These are phyloP conservation scores for Tetrahymena borealis DNA, from an alignment of 73 alveolate genomes.

Conservation along the genomic window DNA sequence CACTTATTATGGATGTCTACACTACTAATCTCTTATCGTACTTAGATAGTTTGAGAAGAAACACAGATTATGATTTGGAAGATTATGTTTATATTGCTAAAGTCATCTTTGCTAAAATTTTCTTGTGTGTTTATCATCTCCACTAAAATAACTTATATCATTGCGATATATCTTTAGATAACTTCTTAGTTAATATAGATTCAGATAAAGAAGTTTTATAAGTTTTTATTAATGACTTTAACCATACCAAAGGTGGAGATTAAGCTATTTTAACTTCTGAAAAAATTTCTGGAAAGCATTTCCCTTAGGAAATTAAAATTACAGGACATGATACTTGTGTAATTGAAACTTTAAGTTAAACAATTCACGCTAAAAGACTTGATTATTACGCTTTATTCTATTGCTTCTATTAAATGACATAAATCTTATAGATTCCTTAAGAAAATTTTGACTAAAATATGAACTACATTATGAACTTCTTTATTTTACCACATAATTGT, in stretches of 20 bases:
- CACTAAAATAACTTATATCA: not conserved
- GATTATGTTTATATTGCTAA: not conserved
- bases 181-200: not conserved
- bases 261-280: not conserved
- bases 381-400: not conserved
- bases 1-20: not conserved
- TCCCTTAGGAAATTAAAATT: not conserved
- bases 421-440: not conserved
- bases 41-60: not conserved
- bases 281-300: not conserved
- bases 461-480: not conserved
- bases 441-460: not conserved
- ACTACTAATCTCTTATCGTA: not conserved
- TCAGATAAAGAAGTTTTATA: not conserved
- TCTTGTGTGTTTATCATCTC: not conserved
- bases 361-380: not conserved
- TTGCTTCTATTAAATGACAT: not conserved
- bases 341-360: not conserved
- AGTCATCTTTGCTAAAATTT: not conserved
- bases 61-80: not conserved
- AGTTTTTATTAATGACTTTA: not conserved
- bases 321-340: not conserved
- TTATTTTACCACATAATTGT: not conserved
- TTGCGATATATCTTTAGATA: not conserved
- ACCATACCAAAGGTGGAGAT: not conserved